phyloP scores from a whole-genome alignment of 2,329 filamentous ascomycete genomes.

The Trichophyton verrucosum region DNA sequence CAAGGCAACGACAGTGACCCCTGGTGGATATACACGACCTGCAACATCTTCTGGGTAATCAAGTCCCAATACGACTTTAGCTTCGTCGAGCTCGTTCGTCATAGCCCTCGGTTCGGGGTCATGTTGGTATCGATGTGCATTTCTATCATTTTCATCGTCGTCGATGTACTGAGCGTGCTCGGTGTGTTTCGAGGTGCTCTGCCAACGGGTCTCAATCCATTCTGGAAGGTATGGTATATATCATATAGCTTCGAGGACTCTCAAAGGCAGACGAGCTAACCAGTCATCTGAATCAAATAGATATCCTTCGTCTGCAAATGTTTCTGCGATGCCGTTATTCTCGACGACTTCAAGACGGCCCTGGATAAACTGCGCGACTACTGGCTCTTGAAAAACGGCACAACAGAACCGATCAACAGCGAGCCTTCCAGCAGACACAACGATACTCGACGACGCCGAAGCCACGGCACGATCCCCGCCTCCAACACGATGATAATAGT shows the following conservation, averaged over 20 bases:
- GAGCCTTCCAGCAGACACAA: neutral
- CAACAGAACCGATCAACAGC: constrained; percentile 9
- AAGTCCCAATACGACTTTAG: constrained; percentile 49
- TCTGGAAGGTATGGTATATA: constrained; percentile 40
- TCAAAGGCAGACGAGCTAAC: neutral
- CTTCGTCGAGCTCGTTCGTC: constrained; percentile 44
- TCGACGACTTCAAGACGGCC: constrained; percentile 56
- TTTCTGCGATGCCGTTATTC: constrained; percentile 52
- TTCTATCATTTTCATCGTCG: constrained; percentile 47
- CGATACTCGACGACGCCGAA: neutral
- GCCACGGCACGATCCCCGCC: neutral
- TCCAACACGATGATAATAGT: neutral
- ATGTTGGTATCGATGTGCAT: constrained; percentile 50
- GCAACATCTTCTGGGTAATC: constrained; percentile 51
- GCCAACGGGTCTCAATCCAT: constrained; percentile 50
- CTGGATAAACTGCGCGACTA: constrained; percentile 29
- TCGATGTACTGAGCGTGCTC: constrained; percentile 51
- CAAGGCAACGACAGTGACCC: constrained; percentile 38
- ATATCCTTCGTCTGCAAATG: constrained; percentile 54
- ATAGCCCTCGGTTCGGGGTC: constrained; percentile 53
- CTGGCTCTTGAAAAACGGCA: constrained; percentile 22
- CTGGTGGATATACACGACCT: constrained; percentile 55
- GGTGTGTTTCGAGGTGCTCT: constrained; percentile 31
- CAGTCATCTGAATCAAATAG: constrained; percentile 11
- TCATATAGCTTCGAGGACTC: neutral